Evolutionary conservation across 345 rosid genomes (phyloP).

Genomic region (Dipteronia sinensis): DNA sequence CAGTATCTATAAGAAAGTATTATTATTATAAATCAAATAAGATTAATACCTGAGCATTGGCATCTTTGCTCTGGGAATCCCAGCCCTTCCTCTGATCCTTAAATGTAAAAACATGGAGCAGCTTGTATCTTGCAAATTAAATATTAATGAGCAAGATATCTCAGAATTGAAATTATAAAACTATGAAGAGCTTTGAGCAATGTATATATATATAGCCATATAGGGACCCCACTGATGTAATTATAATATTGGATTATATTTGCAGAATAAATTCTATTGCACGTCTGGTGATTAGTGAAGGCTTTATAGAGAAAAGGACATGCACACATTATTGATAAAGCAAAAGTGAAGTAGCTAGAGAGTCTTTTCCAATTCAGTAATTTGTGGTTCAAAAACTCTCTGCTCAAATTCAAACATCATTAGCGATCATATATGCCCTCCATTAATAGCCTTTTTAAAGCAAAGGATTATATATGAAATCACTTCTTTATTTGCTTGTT

Average conservation of each 20-base stretch:
- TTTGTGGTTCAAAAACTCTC: constrained; percentile 8
- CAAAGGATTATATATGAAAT: background rate
- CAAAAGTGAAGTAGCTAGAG: background rate
- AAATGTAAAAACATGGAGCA: background rate
- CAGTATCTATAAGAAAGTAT: too few relatives aligned
- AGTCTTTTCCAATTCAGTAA: background rate
- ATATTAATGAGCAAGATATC: background rate
- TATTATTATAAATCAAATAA: background rate
- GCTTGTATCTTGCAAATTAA: background rate
- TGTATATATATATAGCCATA: background rate
- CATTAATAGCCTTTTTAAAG: background rate
- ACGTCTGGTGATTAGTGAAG: constrained; percentile 13
- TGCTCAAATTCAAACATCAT: background rate
- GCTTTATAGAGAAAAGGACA: background rate
- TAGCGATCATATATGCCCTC: background rate
- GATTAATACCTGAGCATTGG: constrained; percentile 15
- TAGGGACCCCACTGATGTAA: background rate
- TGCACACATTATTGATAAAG: background rate
- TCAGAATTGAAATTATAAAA: background rate
- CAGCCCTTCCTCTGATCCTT: constrained; percentile 17
- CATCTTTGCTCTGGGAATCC: constrained; percentile 9
- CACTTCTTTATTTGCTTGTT: background rate
- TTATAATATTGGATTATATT: too few relatives aligned
- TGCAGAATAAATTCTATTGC: constrained; percentile 13
- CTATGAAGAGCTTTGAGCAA: background rate